phyloP scores from a whole-genome alignment of 768 basidiomycete genomes.

The Fomitopsis serialis region DNA sequence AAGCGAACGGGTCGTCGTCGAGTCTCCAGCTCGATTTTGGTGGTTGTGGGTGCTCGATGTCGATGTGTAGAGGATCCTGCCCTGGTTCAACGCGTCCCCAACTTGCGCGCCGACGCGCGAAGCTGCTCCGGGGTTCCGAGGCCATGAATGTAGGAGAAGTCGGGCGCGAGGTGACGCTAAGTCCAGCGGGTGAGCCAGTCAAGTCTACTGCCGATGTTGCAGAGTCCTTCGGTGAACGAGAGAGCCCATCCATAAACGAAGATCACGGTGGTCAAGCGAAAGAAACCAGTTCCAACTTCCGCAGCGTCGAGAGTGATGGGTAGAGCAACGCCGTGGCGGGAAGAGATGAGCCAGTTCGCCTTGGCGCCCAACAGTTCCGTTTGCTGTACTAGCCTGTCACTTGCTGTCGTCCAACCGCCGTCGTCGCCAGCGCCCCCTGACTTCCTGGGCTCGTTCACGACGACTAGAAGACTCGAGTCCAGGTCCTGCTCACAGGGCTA shows the following conservation, averaged over 20 bases:
- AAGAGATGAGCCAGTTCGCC: too few species aligned
- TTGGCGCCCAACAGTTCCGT: too few species aligned
- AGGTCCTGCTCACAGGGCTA: too few species aligned
- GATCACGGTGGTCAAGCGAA: not conserved
- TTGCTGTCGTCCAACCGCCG: too few species aligned
- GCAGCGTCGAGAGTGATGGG: too few species aligned
- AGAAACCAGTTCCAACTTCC: not conserved
- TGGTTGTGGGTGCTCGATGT: conserved; percentile 23
- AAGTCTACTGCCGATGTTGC: conserved; percentile 55
- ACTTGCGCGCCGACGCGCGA: conserved; percentile 51
- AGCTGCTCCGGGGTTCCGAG: conserved; percentile 28
- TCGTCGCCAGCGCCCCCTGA: too few species aligned
- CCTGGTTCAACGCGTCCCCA: conserved; percentile 46
- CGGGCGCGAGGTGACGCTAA: conserved; percentile 35
- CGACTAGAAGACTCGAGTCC: too few species aligned
- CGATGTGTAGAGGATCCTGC: conserved; percentile 43
- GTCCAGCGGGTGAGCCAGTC: conserved; percentile 38
- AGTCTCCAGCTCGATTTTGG: conserved; percentile 18
- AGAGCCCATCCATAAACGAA: not conserved
- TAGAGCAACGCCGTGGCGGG: too few species aligned
- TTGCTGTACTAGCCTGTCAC: too few species aligned
- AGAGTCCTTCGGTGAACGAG: conserved; percentile 20
- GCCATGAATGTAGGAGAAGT: conserved; percentile 43
- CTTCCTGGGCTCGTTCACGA: too few species aligned
- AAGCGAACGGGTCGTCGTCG: conserved; percentile 47